Percentiles rank a stretch among this genome's conserved stretches.
Conservation (phyloP, 306 rosid species). For the Benincasa hispida region DNA sequence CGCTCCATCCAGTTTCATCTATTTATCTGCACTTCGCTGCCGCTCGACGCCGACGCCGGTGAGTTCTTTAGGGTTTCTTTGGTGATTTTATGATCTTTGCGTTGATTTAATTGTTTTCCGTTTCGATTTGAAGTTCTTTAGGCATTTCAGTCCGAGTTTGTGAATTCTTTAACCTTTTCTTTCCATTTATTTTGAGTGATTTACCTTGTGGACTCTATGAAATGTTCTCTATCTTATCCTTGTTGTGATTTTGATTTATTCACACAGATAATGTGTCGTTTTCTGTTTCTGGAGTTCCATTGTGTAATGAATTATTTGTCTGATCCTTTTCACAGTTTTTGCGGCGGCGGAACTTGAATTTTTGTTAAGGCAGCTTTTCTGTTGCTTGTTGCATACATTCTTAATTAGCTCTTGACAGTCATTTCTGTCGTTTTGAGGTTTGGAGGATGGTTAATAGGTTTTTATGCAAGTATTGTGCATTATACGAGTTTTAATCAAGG, state of each 20-base stretch:
- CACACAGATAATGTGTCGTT: not conserved
- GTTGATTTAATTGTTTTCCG: not conserved
- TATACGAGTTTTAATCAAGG: not conserved
- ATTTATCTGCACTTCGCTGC: not conserved
- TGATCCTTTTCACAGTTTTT: not conserved
- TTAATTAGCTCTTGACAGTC: not conserved
- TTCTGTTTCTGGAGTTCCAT: not conserved
- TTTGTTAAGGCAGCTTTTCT: not conserved
- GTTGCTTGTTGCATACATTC: not conserved
- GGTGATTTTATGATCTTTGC: not conserved
- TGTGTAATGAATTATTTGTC: not conserved
- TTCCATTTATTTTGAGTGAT: not conserved
- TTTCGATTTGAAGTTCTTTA: not conserved
- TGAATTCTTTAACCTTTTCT: not conserved
- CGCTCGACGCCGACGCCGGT: not conserved
- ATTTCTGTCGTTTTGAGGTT: not conserved
- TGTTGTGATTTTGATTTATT: not conserved
- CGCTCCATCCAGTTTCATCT: not conserved
- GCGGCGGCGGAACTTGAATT: not conserved
- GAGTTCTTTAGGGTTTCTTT: slow-evolving; percentile 2
- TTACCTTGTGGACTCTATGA: not conserved
- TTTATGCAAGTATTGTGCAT: not conserved
- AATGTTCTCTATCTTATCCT: not conserved
- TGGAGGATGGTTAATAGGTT: not conserved
- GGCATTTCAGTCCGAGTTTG: not conserved